Percentiles rank a stretch among this genome's conserved stretches.
phyloP scores from a whole-genome alignment of 2,329 filamentous ascomycete genomes.

The Xylaria sp. region DNA sequence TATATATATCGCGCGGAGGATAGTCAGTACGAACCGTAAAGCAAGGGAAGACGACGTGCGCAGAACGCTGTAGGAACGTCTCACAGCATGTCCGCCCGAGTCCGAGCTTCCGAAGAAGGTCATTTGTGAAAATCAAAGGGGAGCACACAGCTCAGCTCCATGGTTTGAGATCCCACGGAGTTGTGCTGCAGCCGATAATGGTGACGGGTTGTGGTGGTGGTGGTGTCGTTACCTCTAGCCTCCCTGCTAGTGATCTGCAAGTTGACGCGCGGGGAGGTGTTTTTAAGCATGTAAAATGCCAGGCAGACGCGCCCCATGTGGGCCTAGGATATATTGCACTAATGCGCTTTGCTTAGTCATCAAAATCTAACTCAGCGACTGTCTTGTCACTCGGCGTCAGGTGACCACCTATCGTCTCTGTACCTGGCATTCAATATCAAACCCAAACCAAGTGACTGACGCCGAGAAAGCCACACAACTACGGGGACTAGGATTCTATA shows the following conservation, averaged over 20 bases:
- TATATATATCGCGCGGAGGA: background rate
- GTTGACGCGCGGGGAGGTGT: background rate
- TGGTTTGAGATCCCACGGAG: slow-evolving; percentile 41
- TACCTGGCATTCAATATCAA: slow-evolving; percentile 17
- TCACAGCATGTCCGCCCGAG: slow-evolving; percentile 49
- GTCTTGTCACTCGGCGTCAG: background rate
- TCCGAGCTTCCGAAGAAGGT: slow-evolving; percentile 42
- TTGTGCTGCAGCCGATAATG: slow-evolving; percentile 14
- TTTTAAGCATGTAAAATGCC: background rate
- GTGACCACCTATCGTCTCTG: too few relatives aligned
- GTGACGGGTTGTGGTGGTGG: background rate
- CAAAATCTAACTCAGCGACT: background rate
- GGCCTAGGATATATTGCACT: background rate
- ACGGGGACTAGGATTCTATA: background rate
- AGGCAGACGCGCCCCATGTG: slow-evolving; percentile 4
- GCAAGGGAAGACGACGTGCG: slow-evolving; percentile 31
- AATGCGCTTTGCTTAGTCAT: background rate
- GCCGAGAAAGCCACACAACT: background rate
- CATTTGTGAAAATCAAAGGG: slow-evolving; percentile 42
- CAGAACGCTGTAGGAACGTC: slow-evolving; percentile 40
- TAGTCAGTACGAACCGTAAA: slow-evolving; percentile 39
- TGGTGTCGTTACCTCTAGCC: background rate
- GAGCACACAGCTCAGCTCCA: slow-evolving; percentile 45
- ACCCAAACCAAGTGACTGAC: background rate
- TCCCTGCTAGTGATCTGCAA: slow-evolving; percentile 2